phyloP scores from a whole-genome alignment of 2,329 filamentous ascomycete species.

The Stachybotrys chlorohalonatus region DNA sequence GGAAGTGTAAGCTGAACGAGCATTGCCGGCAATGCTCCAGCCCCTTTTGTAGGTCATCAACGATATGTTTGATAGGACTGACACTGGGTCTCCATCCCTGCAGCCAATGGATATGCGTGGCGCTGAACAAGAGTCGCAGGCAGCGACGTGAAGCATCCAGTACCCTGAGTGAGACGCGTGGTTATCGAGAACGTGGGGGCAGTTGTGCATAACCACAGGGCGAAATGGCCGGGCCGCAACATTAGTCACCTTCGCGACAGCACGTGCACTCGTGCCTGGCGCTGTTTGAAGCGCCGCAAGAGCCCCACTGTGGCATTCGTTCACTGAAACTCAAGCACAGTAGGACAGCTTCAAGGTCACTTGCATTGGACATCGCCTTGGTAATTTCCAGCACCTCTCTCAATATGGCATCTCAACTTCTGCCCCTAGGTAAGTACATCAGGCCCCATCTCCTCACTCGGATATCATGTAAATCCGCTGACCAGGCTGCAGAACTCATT shows the following conservation, averaged over 20 bases:
- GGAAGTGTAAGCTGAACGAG: not conserved
- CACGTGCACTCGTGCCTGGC: constrained; percentile 21
- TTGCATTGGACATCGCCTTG: too few species aligned
- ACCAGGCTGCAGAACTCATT: constrained; percentile 66
- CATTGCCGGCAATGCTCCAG: constrained; percentile 16
- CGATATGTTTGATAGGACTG: not conserved
- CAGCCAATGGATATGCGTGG: not conserved
- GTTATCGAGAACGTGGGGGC: not conserved
- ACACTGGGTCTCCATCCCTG: not conserved
- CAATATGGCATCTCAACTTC: constrained; percentile 63
- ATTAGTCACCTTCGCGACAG: constrained; percentile 27
- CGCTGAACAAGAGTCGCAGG: not conserved
- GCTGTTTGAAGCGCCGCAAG: not conserved
- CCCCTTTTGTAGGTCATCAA: constrained; percentile 11
- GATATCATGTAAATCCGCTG: constrained; percentile 3
- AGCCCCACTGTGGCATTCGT: not conserved
- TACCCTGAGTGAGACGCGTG: not conserved
- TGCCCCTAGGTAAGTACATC: constrained; percentile 52
- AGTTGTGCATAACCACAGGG: not conserved
- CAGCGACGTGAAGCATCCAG: not conserved
- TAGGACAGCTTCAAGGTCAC: not conserved
- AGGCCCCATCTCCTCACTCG: not conserved
- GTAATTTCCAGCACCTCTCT: too few species aligned
- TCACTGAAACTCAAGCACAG: constrained; percentile 1
- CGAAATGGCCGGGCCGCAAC: not conserved